These are phyloP conservation scores for Inga laurina DNA, from an alignment of 306 rosid species.

Conservation along the genomic window DNA sequence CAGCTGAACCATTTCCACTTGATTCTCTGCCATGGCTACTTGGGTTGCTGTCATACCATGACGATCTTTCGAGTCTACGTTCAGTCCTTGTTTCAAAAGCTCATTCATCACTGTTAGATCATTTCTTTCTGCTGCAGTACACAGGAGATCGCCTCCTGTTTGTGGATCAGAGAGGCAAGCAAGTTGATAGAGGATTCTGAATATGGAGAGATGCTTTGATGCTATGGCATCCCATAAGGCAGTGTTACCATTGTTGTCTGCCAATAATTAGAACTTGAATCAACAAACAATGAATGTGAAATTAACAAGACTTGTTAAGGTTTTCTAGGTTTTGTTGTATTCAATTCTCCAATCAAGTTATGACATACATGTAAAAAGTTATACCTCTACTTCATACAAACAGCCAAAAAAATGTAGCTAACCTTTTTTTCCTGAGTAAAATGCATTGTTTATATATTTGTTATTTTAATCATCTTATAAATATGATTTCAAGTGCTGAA, in stretches of 20 bases:
- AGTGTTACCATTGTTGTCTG: conserved; percentile 72
- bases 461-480: not conserved
- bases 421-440: not conserved
- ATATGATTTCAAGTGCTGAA: not conserved
- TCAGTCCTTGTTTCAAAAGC: conserved; percentile 62
- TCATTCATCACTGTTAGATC: conserved; percentile 51
- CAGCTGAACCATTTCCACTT: conserved; percentile 61
- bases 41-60: conserved; percentile 50
- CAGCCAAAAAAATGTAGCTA: not conserved
- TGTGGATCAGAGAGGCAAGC: conserved; percentile 52
- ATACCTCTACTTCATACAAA: not conserved
- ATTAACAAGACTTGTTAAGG: not conserved
- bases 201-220: conserved; percentile 67
- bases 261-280: conserved; percentile 22
- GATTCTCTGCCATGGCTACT: conserved; percentile 61
- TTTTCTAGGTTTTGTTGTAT: not conserved
- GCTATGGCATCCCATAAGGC: conserved; percentile 79
- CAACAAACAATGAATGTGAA: not conserved
- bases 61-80: conserved; percentile 56
- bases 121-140: conserved; percentile 65
- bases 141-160: conserved; percentile 59
- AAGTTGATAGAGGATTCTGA: conserved; percentile 56
- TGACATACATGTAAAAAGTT: not conserved
- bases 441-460: not conserved
- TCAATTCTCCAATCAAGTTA: not conserved